Percentiles rank a stretch among this genome's conserved stretches.
These are phyloP conservation scores for Capsaspora owczarzaki DNA, from an alignment of 78 protist species.

Conservation along the genomic window DNA sequence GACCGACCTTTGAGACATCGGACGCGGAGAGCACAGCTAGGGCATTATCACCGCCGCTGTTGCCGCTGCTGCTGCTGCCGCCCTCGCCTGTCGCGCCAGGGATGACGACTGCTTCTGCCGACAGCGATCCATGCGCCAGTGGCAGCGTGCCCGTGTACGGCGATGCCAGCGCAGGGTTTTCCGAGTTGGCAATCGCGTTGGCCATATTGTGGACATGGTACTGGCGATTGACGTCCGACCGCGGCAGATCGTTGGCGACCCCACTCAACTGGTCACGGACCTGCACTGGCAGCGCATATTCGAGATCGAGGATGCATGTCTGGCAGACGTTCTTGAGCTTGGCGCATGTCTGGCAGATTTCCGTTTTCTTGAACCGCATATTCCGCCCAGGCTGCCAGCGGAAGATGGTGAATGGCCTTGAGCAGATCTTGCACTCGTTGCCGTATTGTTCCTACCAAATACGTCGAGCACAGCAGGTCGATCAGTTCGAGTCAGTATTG, in stretches of 20 bases:
- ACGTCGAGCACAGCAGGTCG: too few species aligned
- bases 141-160: background rate
- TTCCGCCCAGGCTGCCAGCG: slow-evolving; percentile 32
- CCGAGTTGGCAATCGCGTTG: background rate
- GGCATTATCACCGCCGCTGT: too few species aligned
- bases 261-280: slow-evolving; percentile 68
- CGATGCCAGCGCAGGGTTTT: background rate
- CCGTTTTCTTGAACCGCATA: slow-evolving; percentile 34
- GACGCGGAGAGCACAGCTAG: too few species aligned
- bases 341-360: slow-evolving; percentile 84
- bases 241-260: slow-evolving; percentile 15
- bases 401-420: slow-evolving; percentile 69
- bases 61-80: background rate
- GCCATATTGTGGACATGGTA: slow-evolving; percentile 36
- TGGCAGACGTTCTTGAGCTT: slow-evolving; percentile 89
- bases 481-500: too few species aligned
- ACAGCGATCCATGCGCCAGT: too few species aligned
- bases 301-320: slow-evolving; percentile 83
- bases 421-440: slow-evolving; percentile 60
- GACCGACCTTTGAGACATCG: too few species aligned
- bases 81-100: too few species aligned
- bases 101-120: too few species aligned
- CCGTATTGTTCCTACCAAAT: slow-evolving; percentile 20
- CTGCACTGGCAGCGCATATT: slow-evolving; percentile 80
- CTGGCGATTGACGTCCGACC: slow-evolving; percentile 34